Base-by-base conservation (phyloP, 768 basidiomycete species). In the Rhizopogon sp. region DNA sequence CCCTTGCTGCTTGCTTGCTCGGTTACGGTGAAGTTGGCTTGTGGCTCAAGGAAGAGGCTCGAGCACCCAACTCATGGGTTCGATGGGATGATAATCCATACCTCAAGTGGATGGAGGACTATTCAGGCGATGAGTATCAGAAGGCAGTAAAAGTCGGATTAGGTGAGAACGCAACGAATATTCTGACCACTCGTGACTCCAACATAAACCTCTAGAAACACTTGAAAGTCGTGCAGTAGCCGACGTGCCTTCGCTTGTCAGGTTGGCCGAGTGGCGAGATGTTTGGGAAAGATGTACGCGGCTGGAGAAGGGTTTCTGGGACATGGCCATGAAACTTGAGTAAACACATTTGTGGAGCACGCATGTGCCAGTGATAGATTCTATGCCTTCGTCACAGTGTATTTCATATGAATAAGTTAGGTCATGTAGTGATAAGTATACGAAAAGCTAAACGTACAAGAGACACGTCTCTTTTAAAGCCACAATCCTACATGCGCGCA, bases 11-110 rank as follows among this genome's bases (percentile, higher is more conserved):
- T 7, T 98, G 95, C 66, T 75, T 96, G 8, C 72, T 96, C 0
- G 95, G 94, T 2, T 98, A 97, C 65, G 94, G 94, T 10, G 90
- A 96, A 66, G 91, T 94, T 0, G 94, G 93, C 1, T 71, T 91
- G 40, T 90, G 92, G 85, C 72, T 98, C 33, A 79, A 83, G 66
- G 80, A 77, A 37, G 77, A 86, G 56, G 78, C 76, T 6, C 1
- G 64, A 73, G 37, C 62, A 60, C 40, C 74, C 71, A 9, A 66
- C 61, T n/a, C 72, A 20, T 85, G 83, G 78, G 79, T 88, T 17
- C 63, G 75, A 37, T 64, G 84, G 53, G 79, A 84, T 9, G 82
- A 79, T 0, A 96, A 96, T 62, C 81, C 83, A 5, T 97, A 95
- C 68, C 75, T 75, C 42, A 66, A 73, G 55, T 91, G 87, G 88